phyloP scores from a whole-genome alignment of 2,329 filamentous ascomycete species.

The Chaetomium globosum region DNA sequence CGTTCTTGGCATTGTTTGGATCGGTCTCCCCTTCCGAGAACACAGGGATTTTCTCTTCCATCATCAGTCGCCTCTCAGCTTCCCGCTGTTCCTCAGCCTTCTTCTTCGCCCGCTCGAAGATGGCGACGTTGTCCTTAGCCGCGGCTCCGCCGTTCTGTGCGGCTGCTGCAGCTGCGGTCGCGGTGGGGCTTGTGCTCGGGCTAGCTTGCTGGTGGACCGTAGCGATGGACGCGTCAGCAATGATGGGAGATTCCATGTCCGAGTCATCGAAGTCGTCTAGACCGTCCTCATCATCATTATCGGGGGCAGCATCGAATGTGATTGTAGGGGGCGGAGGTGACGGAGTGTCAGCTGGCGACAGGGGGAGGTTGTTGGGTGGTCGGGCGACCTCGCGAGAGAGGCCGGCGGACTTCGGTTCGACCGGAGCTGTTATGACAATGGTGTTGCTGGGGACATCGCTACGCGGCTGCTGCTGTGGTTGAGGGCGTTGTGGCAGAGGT shows the following conservation, averaged over 20 bases:
- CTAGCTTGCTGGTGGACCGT: constrained; percentile 27
- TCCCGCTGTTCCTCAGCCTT: constrained; percentile 37
- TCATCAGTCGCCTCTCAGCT: constrained; percentile 24
- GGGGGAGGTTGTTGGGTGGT: not conserved
- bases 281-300: constrained; percentile 4
- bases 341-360: not conserved
- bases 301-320: constrained; percentile 3
- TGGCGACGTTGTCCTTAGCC: constrained; percentile 40
- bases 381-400: constrained; percentile 25
- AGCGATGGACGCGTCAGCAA: constrained; percentile 23
- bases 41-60: constrained; percentile 58
- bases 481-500: constrained; percentile 1
- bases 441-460: not conserved
- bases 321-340: not conserved
- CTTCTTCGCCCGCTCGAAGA: constrained; percentile 50
- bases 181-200: constrained; percentile 23
- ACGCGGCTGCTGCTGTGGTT: constrained; percentile 10
- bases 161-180: not conserved
- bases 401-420: constrained; percentile 31
- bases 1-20: constrained; percentile 46
- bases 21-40: constrained; percentile 42
- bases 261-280: constrained; percentile 23
- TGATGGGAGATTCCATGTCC: constrained; percentile 28
- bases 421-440: constrained; percentile 19
- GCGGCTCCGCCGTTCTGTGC: constrained; percentile 36